Conservation (phyloP, 2,329 filamentous ascomycete genomes). For the Blastomyces gilchristii region DNA sequence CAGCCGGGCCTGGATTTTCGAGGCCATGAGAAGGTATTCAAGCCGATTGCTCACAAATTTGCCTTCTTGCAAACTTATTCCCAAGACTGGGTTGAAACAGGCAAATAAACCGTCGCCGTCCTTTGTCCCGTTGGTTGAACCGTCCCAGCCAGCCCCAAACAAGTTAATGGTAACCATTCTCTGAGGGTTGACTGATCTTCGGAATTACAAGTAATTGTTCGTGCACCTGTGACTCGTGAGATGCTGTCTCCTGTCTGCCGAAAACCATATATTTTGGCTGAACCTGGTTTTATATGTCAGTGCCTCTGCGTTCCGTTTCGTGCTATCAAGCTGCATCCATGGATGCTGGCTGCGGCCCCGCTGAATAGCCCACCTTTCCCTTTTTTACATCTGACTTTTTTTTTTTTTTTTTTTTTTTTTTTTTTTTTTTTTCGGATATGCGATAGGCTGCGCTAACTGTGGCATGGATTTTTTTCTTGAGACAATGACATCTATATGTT, state of each 20-base stretch:
- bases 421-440: not conserved
- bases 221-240: not conserved
- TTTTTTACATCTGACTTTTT: too few species aligned
- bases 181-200: not conserved
- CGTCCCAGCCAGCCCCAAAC: not conserved
- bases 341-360: not conserved
- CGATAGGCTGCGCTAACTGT: not conserved
- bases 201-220: not conserved
- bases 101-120: not conserved
- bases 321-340: not conserved
- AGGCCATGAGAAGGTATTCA: not conserved
- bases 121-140: not conserved
- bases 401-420: not conserved
- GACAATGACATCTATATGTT: not conserved
- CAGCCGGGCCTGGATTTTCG: not conserved
- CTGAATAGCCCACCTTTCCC: not conserved
- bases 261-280: not conserved
- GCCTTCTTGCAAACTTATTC: not conserved
- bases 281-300: not conserved
- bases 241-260: not conserved
- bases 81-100: not conserved
- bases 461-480: not conserved
- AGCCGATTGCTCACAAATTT: not conserved
- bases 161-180: not conserved
- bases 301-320: not conserved